Percentiles rank a stretch among this genome's conserved stretches.
These are phyloP conservation scores for Blastobotrys mokoenaii DNA, from an alignment of 805 yeast species.

Conservation along the genomic window DNA sequence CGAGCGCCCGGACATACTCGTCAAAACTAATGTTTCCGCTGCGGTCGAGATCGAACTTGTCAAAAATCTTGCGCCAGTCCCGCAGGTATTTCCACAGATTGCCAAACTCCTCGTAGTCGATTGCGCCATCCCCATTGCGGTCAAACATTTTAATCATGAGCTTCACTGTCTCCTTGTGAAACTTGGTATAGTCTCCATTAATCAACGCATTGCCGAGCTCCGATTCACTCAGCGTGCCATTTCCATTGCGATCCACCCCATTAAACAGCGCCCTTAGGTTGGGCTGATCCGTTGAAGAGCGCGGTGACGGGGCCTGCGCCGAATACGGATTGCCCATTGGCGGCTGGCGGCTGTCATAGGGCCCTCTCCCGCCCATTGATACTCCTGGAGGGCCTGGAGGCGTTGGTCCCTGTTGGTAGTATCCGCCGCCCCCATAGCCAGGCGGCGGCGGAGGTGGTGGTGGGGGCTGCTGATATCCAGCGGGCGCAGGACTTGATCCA, in stretches of 20 bases:
- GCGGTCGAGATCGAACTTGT: slow-evolving; percentile 50
- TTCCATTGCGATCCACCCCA: slow-evolving; percentile 36
- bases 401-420: slow-evolving; percentile 2
- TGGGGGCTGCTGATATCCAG: neutral
- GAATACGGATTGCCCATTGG: neutral
- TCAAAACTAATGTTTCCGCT: slow-evolving; percentile 56
- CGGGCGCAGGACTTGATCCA: neutral
- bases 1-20: slow-evolving; percentile 53
- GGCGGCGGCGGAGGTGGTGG: slow-evolving; percentile 6
- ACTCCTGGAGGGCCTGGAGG: slow-evolving; percentile 7
- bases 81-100: slow-evolving; percentile 60
- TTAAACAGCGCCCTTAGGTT: slow-evolving; percentile 18
- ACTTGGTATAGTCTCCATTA: slow-evolving; percentile 56
- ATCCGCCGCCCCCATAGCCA: neutral
- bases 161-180: slow-evolving; percentile 50
- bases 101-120: slow-evolving; percentile 52
- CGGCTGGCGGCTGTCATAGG: neutral
- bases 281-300: slow-evolving; percentile 9
- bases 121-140: slow-evolving; percentile 36
- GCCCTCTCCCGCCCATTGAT: neutral
- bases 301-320: neutral
- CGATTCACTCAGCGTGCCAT: slow-evolving; percentile 45
- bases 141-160: slow-evolving; percentile 60
- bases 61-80: slow-evolving; percentile 58
- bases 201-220: slow-evolving; percentile 53